A percentile compares a stretch with the other conserved stretches of the same genome.
Conservation (phyloP, 306 rosid genomes). For the Prinsepia uniflora region DNA sequence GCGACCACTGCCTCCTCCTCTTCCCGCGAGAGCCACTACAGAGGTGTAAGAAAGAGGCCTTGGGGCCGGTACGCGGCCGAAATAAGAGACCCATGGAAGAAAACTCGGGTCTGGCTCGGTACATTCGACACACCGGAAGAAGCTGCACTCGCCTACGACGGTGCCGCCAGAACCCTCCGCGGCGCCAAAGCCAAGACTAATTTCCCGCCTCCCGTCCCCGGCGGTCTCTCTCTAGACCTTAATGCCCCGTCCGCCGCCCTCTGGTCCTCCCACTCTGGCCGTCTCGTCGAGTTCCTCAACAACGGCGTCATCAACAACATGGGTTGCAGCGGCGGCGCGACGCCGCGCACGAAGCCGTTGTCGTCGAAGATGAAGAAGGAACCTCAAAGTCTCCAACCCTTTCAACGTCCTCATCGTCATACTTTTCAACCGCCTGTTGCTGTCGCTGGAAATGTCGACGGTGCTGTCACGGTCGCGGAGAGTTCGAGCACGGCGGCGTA, state of each 20-base stretch:
- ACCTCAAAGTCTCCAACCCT: neutral
- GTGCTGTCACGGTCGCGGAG: conserved; percentile 1
- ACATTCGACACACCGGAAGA: conserved; percentile 95
- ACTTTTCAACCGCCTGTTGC: neutral
- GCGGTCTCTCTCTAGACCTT: conserved; percentile 56
- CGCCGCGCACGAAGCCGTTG: neutral
- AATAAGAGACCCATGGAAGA: conserved; percentile 96
- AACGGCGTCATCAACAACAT: conserved; percentile 43
- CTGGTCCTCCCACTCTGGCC: conserved; percentile 45
- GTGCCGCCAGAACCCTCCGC: conserved; percentile 92
- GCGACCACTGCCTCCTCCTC: conserved; percentile 40
- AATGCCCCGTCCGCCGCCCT: conserved; percentile 45
- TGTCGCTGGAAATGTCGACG: neutral
- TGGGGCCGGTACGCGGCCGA: conserved; percentile 99
- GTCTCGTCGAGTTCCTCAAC: conserved; percentile 58
- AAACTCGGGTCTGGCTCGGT: conserved; percentile 92
- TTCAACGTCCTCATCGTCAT: too few species aligned
- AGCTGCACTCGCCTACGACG: conserved; percentile 94
- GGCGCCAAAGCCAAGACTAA: conserved; percentile 87
- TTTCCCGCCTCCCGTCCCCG: conserved; percentile 48
- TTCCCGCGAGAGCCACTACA: conserved; percentile 67
- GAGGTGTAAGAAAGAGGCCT: conserved; percentile 90
- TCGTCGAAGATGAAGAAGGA: neutral
- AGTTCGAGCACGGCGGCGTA: conserved; percentile 46
- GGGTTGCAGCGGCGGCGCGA: neutral